These are phyloP conservation scores for Sparassis latifolia DNA, from an alignment of 1,284 basidiomycete species.

Conservation along the genomic window DNA sequence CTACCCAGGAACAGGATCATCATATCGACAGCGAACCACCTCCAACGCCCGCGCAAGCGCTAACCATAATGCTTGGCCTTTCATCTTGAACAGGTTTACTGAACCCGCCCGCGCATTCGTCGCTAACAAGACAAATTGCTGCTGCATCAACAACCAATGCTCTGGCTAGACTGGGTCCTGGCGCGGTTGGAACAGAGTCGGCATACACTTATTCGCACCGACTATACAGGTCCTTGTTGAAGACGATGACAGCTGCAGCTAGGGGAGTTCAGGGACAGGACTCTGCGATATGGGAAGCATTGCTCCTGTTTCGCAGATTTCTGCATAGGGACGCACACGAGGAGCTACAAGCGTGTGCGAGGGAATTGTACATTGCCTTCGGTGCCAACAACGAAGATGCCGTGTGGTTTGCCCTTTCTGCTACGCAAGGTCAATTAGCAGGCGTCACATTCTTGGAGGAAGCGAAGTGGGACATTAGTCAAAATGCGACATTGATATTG, in stretches of 20 bases:
- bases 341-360: constrained; percentile 65
- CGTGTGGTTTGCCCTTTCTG: constrained; percentile 72
- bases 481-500: constrained; percentile 47
- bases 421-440: constrained; percentile 41
- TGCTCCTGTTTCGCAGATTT: constrained; percentile 69
- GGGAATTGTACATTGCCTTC: constrained; percentile 58
- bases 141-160: constrained; percentile 57
- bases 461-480: constrained; percentile 52
- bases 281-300: constrained; percentile 70
- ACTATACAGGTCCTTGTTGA: constrained; percentile 65
- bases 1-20: constrained; percentile 17
- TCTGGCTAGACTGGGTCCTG: constrained; percentile 46
- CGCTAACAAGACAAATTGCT: no score
- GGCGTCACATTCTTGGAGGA: constrained; percentile 47
- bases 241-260: constrained; percentile 62
- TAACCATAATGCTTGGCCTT: constrained; percentile 87
- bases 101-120: constrained; percentile 78
- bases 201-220: constrained; percentile 75
- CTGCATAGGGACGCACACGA: constrained; percentile 58
- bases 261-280: constrained; percentile 66
- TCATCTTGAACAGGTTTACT: constrained; percentile 74
- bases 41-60: constrained; percentile 63
- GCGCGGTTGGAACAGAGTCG: constrained; percentile 55
- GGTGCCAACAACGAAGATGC: constrained; percentile 64
- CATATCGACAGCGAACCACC: constrained; percentile 29